phyloP scores from a whole-genome alignment of 2,329 filamentous ascomycete species.

The Ophiocordyceps camponoti-rufipedis region DNA sequence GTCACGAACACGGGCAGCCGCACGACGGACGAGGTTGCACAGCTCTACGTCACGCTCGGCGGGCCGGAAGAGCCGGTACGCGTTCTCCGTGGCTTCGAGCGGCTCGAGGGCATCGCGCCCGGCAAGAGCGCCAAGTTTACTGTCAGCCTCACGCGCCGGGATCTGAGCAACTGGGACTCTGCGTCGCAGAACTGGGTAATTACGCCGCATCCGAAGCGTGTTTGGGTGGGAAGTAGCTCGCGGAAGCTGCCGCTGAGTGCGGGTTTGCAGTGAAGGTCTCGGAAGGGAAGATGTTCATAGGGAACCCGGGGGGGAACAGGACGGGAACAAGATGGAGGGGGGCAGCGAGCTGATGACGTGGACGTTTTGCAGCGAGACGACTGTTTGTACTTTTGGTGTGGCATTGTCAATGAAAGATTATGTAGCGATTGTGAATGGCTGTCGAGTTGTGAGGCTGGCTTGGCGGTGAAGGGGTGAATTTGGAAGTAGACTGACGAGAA shows the following conservation, averaged over 20 bases:
- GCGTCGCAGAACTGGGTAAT: constrained; percentile 68
- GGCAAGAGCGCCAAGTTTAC: constrained; percentile 50
- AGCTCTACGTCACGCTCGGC: constrained; percentile 67
- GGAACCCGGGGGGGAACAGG: neutral
- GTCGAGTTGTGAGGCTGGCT: too few species aligned
- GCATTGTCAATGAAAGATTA: too few species aligned
- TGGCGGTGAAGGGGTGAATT: too few species aligned
- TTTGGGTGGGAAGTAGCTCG: constrained; percentile 36
- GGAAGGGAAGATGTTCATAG: neutral
- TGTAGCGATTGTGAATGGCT: too few species aligned
- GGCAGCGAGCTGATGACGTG: too few species aligned
- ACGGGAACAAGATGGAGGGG: too few species aligned
- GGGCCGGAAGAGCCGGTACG: constrained; percentile 50
- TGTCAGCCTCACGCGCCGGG: constrained; percentile 55
- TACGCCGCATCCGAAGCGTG: constrained; percentile 29
- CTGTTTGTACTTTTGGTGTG: too few species aligned
- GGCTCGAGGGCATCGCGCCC: constrained; percentile 46
- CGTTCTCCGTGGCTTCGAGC: constrained; percentile 65
- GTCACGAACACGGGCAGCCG: constrained; percentile 53
- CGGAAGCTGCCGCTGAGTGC: constrained; percentile 27
- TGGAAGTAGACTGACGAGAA: too few species aligned
- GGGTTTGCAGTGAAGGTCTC: neutral
- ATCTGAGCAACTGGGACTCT: constrained; percentile 76
- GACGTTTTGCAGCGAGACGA: too few species aligned
- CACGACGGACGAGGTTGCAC: constrained; percentile 52